These are phyloP conservation scores for Helianthus tuberosus DNA, from an alignment of 129 eudicot genomes.

Conservation along the genomic window DNA sequence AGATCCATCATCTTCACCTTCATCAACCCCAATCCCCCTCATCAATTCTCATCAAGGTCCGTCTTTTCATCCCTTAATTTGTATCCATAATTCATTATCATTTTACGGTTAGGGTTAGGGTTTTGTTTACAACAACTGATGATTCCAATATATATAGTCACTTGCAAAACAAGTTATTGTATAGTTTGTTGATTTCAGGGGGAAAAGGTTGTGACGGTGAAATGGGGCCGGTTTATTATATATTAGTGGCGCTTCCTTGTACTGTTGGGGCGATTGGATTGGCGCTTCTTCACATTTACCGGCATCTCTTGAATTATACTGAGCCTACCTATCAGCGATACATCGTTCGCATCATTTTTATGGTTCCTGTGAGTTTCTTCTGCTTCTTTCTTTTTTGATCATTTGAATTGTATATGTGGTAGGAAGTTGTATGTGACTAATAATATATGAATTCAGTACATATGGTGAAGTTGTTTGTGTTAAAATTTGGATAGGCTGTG, in stretches of 20 bases:
- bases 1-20: slow-evolving; percentile 24
- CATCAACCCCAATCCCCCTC: slow-evolving; percentile 29
- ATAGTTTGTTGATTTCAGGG: slow-evolving; percentile 15
- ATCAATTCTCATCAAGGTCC: slow-evolving; percentile 27
- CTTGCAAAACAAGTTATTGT: not conserved
- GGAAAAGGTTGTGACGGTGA: slow-evolving; percentile 19
- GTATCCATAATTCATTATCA: not conserved
- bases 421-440: too few relatives aligned
- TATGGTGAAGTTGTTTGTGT: not conserved
- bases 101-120: slow-evolving; percentile 25
- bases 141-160: not conserved
- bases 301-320: slow-evolving; percentile 85
- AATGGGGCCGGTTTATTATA: slow-evolving; percentile 76
- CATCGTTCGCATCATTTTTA: slow-evolving; percentile 88
- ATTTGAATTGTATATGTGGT: not conserved
- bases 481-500: too few relatives aligned
- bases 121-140: slow-evolving; percentile 2
- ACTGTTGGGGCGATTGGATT: slow-evolving; percentile 72
- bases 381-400: slow-evolving; percentile 3
- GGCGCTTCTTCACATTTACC: slow-evolving; percentile 78
- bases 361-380: slow-evolving; percentile 85
- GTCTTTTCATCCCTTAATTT: slow-evolving; percentile 8
- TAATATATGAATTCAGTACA: not conserved
- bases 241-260: slow-evolving; percentile 80
- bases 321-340: slow-evolving; percentile 91